phyloP scores from a whole-genome alignment of 2,329 filamentous ascomycete genomes.

The Xylariaceae sp. region DNA sequence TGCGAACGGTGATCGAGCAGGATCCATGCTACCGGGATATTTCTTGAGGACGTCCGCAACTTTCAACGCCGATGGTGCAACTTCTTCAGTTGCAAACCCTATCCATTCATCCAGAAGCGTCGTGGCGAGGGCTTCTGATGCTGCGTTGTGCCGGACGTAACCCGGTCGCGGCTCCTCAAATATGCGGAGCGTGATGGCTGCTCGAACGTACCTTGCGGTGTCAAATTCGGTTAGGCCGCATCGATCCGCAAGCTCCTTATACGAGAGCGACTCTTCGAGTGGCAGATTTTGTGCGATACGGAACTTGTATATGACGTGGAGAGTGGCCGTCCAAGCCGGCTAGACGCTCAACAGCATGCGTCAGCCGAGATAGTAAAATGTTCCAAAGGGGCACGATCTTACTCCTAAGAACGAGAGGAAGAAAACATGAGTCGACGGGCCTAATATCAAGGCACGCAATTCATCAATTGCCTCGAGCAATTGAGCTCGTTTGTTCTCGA shows the following conservation, averaged over 20 bases:
- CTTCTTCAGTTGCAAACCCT: constrained; percentile 14
- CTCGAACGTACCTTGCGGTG: constrained; percentile 5
- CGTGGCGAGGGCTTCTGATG: constrained; percentile 5
- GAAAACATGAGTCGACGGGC: constrained; percentile 13
- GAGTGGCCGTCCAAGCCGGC: constrained; percentile 11
- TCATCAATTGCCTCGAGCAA: constrained; percentile 12
- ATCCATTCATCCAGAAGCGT: constrained; percentile 14
- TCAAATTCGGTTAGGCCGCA: constrained; percentile 10
- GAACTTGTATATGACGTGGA: constrained; percentile 15
- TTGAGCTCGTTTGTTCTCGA: constrained; percentile 5
- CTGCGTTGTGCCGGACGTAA: constrained; percentile 6
- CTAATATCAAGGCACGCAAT: constrained; percentile 12
- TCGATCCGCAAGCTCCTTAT: constrained; percentile 3
- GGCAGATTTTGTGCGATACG: constrained; percentile 15
- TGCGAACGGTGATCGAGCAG: constrained; percentile 10
- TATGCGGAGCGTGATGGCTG: constrained; percentile 10
- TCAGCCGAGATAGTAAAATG: background rate
- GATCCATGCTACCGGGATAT: constrained; percentile 5
- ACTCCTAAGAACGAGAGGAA: constrained; percentile 16
- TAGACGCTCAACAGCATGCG: background rate
- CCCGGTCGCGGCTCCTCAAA: constrained; percentile 5
- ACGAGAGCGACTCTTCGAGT: constrained; percentile 8
- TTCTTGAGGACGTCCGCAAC: constrained; percentile 9
- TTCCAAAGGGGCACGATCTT: background rate
- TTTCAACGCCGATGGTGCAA: constrained; percentile 7